These are phyloP conservation scores for Insectozyma bohioensis DNA, from an alignment of 1,139 yeast species.

Conservation along the genomic window DNA sequence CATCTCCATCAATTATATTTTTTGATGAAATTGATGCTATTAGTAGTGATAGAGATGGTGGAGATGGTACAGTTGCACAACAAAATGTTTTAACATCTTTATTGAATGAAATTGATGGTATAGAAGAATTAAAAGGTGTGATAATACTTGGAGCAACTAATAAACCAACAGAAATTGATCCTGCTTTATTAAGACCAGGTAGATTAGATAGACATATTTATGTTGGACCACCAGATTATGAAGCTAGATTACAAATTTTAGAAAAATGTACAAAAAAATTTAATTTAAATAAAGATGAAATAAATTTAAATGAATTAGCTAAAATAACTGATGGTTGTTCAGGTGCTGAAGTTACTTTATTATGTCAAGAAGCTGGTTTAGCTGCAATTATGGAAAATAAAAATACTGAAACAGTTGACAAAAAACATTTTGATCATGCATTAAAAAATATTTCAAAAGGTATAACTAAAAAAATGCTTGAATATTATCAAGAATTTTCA, in stretches of 20 bases:
- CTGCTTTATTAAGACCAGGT: conserved; percentile 92
- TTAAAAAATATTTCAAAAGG: conserved; percentile 66
- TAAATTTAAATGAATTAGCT: conserved; percentile 44
- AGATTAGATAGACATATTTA: conserved; percentile 89
- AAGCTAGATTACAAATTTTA: conserved; percentile 76
- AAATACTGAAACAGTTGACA: conserved; percentile 51
- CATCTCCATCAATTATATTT: conserved; percentile 88
- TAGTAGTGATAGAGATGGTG: conserved; percentile 65
- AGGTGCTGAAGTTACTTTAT: conserved; percentile 90
- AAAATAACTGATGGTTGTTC: conserved; percentile 90
- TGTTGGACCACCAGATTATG: conserved; percentile 85
- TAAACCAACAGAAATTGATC: conserved; percentile 87
- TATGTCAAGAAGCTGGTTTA: conserved; percentile 94
- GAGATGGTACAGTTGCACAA: conserved; percentile 69
- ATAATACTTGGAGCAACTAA: conserved; percentile 94
- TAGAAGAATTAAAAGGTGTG: conserved; percentile 90
- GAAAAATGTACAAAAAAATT: conserved; percentile 62
- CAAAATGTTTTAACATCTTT: conserved; percentile 86
- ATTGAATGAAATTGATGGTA: conserved; percentile 93
- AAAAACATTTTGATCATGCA: conserved; percentile 72
- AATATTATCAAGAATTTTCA: conserved; percentile 70
- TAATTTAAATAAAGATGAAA: conserved; percentile 45
- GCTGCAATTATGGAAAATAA: conserved; percentile 83
- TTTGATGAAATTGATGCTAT: conserved; percentile 96
- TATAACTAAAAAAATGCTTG: conserved; percentile 81